A percentile compares a stretch with the other conserved stretches of the same genome.
Evolutionary conservation across 179 eudicot genomes (phyloP).

Genomic region (Carnegiea gigantea): DNA sequence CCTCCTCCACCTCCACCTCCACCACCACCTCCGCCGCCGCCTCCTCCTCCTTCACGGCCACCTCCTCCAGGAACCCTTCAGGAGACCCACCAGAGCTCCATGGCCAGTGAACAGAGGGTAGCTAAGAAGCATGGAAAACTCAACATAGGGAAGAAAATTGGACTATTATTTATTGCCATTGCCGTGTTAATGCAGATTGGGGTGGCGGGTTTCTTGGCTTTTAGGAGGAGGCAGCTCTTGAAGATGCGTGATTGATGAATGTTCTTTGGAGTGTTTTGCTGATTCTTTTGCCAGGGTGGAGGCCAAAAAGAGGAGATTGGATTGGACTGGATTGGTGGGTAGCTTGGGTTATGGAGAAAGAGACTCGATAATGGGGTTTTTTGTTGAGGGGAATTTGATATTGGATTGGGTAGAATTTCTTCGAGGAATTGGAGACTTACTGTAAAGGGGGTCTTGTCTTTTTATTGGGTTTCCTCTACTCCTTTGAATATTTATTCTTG

Average conservation of each 20-base stretch:
- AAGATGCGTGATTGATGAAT: conserved; percentile 33
- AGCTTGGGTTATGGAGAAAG: background rate
- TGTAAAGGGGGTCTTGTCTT: background rate
- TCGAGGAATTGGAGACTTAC: background rate
- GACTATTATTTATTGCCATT: conserved; percentile 54
- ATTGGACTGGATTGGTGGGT: background rate
- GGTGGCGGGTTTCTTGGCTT: conserved; percentile 49
- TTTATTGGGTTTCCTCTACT: background rate
- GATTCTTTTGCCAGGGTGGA: background rate
- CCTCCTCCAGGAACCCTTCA: conserved; percentile 9
- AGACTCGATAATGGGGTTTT: background rate
- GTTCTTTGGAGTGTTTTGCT: background rate
- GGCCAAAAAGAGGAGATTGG: background rate
- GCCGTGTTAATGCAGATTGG: conserved; percentile 57
- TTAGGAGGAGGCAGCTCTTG: conserved; percentile 51
- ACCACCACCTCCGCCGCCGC: conserved; percentile 7
- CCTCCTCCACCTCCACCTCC: conserved; percentile 10
- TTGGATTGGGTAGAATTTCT: background rate
- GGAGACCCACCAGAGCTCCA: background rate
- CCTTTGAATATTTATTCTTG: background rate
- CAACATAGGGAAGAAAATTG: conserved; percentile 38
- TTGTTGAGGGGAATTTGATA: background rate
- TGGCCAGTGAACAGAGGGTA: background rate
- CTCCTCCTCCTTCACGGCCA: conserved; percentile 10
- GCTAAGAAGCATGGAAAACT: background rate